Base-by-base conservation (phyloP, 805 yeast genomes). In the Cyberlindnera americana region DNA sequence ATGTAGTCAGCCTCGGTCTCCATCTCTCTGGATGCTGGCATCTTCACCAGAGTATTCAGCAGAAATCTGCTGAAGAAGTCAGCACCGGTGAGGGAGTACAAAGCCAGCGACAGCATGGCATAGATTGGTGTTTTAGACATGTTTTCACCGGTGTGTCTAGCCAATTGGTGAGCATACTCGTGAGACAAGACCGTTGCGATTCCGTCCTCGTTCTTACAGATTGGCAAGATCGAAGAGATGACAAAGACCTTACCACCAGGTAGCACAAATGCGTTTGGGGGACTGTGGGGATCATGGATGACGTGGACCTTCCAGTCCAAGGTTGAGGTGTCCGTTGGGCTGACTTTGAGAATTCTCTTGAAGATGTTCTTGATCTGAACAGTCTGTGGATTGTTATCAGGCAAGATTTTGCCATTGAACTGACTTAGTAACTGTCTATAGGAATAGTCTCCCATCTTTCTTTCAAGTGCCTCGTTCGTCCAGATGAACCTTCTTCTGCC, bases 191-290 rank as follows among this genome's bases (percentile, higher is more conserved):
- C 96, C 0, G 98, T 89, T n/a, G 98, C 98, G 32, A 93, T 64
- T 2, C 96, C 97, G 58, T 88, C 95, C 37, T 88, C 95, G 55
- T 85, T 80, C 19, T 67, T 65, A 59, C 95, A 82, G 22, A 93
- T 76, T 2, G 85, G 83, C 33, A 93, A 58, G 29, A 93, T 86
- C 9, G 85, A 77, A 33, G 82, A 71, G 56, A 85, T 87, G 15
- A 93, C 89, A 63, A 93, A 93, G 30, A 93, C 95, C 60, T 90
- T 90, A 6, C 99, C 99, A 45, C 93, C 91, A 16, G 98, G 98
- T 25, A 93, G 68, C 15, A 93, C 96, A 64, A 93, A 91, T 1
- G 99, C 99, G 64, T 93, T 93, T 3, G 99, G 98, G 13, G 95
- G 90, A n/a, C 71, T 71, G 24, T 63, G 62, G 2, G 83, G 77